These are phyloP conservation scores for Fusarium sp. DNA, from an alignment of 2,329 filamentous ascomycete species.

Conservation along the genomic window DNA sequence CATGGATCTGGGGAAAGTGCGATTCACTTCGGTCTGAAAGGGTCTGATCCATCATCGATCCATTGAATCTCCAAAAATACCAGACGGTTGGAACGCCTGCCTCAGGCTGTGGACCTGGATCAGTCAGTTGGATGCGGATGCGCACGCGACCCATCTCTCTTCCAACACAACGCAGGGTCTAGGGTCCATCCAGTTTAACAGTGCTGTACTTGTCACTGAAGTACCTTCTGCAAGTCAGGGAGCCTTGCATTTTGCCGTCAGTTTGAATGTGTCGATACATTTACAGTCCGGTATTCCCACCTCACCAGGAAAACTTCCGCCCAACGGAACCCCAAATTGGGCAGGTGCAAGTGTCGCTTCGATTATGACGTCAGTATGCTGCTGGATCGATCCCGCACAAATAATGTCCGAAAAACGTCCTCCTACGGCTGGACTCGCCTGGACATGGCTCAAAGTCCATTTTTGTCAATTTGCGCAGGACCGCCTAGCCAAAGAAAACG, in stretches of 20 bases:
- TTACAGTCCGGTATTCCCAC: background rate
- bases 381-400: background rate
- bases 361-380: constrained; percentile 29
- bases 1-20: background rate
- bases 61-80: constrained; percentile 24
- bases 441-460: background rate
- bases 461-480: background rate
- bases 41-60: background rate
- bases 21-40: background rate
- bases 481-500: background rate
- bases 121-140: background rate
- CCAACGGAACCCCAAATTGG: constrained; percentile 16
- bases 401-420: background rate
- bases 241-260: background rate
- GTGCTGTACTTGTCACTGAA: background rate
- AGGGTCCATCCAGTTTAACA: constrained; percentile 3
- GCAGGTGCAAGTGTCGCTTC: constrained; percentile 20
- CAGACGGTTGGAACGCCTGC: constrained; percentile 7
- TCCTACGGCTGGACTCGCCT: background rate
- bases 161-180: background rate
- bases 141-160: constrained; percentile 17
- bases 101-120: constrained; percentile 13
- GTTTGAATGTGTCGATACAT: background rate
- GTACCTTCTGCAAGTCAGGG: background rate
- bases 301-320: background rate